These are phyloP conservation scores for Xylariaceae sp. DNA, from an alignment of 2,329 filamentous ascomycete species.

Conservation along the genomic window DNA sequence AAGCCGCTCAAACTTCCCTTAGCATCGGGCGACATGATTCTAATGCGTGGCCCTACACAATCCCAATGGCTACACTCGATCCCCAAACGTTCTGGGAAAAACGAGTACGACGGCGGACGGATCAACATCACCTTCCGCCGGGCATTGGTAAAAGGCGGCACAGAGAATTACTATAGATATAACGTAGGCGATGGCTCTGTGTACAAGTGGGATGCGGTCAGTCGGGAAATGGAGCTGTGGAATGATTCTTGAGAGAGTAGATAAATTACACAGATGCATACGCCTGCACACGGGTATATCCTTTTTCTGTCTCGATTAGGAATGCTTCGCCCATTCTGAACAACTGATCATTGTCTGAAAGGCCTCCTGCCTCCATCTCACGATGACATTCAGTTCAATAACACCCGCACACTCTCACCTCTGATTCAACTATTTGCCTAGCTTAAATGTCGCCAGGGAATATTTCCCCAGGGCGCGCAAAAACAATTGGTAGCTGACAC, in stretches of 20 bases:
- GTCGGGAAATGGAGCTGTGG: constrained; percentile 46
- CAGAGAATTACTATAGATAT: constrained; percentile 81
- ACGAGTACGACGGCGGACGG: constrained; percentile 57
- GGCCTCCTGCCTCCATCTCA: neutral
- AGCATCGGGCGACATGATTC: constrained; percentile 69
- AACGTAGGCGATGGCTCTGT: constrained; percentile 69
- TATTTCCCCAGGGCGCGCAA: constrained; percentile 79
- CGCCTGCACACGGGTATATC: constrained; percentile 16
- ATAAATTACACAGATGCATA: no score
- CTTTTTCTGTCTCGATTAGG: constrained; percentile 3
- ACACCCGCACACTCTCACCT: neutral
- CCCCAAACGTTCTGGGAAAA: constrained; percentile 66
- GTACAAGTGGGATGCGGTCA: constrained; percentile 61
- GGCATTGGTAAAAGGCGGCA: constrained; percentile 67
- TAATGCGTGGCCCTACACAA: constrained; percentile 76
- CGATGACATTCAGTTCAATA: neutral
- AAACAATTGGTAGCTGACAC: constrained; percentile 93
- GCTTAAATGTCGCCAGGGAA: constrained; percentile 82
- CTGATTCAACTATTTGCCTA: constrained; percentile 54
- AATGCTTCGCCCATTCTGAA: no score
- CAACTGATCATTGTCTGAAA: neutral
- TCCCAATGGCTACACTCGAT: constrained; percentile 74
- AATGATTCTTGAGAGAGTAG: constrained; percentile 13
- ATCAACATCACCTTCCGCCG: constrained; percentile 77
- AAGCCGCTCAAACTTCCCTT: constrained; percentile 51